Evolutionary conservation across 2,329 filamentous ascomycete species (phyloP), one percentile per base, ranked within the genome.

Genomic region (Triangularia setosa): DNA sequence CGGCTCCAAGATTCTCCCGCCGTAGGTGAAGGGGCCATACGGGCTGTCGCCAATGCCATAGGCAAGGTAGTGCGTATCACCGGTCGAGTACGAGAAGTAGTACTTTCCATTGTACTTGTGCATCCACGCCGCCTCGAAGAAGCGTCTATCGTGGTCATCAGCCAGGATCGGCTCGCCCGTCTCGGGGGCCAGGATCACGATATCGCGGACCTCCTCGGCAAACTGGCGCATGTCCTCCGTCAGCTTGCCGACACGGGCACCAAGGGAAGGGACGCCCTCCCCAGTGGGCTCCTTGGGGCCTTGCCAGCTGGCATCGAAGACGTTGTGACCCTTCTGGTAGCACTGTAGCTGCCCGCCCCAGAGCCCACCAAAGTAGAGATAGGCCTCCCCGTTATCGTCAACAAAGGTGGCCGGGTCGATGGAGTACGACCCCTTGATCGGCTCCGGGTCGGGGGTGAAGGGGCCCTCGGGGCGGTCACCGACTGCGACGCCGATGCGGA

Each of bases 311-410:
- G 74, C 75, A 69, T 90, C 85, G 72, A 88, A 93, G 28, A 73
- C 68, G 65, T 77, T 77, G 67, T 81, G 76, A 33, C 84, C 83
- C 27, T 75, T 76, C 69, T 82, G 80, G 84, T 90, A 93, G 79
- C 90, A 92, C 75, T 93, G 90, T 68, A 93, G 79, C 77, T 93
- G 90, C 0, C 90, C 90, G 64, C 90, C 90, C 90, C 90, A 93
- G 23, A 93, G 83, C 0, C 90, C 90, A 54, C 90, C 90, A 69
- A 93, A 92, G 76, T 92, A 93, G 48, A 91, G 74, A 73, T 90
- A 91, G 2, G 83, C 86, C 60, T 82, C 74, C 9, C 81, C 84
- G 69, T 89, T 85, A 54, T 85, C 74, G 73, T 93, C 90, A 16
- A 93, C 89, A 68, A 93, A 91, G 33, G 81, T 83, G 12, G 90